phyloP scores from a whole-genome alignment of 768 basidiomycete species.

The Phylloporus sp. region DNA sequence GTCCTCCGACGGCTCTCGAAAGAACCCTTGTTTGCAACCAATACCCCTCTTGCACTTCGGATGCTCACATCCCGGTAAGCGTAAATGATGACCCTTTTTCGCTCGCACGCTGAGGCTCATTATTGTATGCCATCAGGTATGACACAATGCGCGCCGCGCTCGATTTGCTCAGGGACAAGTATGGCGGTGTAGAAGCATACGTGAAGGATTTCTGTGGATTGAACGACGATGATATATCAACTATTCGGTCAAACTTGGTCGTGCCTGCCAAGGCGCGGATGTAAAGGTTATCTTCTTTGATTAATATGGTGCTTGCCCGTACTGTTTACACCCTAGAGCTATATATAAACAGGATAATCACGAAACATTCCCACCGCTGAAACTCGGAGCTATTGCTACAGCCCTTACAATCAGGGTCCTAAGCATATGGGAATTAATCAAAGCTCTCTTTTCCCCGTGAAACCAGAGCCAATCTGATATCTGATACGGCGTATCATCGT shows the following conservation, averaged over 20 bases:
- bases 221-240: constrained; percentile 57
- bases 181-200: constrained; percentile 67
- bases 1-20: constrained; percentile 65
- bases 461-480: background rate
- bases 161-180: constrained; percentile 53
- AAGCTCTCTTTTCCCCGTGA: background rate
- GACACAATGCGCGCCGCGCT: constrained; percentile 79
- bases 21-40: constrained; percentile 70
- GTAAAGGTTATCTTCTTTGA: constrained; percentile 10
- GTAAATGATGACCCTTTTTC: background rate
- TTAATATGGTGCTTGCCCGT: background rate
- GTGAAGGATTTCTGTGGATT: constrained; percentile 52
- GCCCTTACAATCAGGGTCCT: background rate
- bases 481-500: background rate
- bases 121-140: constrained; percentile 37
- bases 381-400: background rate
- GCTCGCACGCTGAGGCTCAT: background rate
- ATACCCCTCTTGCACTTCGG: constrained; percentile 73
- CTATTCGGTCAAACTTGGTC: constrained; percentile 57
- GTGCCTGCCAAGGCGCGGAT: constrained; percentile 30
- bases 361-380: background rate
- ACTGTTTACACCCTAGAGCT: constrained; percentile 1
- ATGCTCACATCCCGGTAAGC: constrained; percentile 75
- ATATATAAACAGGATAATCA: constrained; percentile 3
- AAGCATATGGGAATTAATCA: background rate